phyloP scores from a whole-genome alignment of 2,329 filamentous ascomycete species.

The Erysiphe pulchra region DNA sequence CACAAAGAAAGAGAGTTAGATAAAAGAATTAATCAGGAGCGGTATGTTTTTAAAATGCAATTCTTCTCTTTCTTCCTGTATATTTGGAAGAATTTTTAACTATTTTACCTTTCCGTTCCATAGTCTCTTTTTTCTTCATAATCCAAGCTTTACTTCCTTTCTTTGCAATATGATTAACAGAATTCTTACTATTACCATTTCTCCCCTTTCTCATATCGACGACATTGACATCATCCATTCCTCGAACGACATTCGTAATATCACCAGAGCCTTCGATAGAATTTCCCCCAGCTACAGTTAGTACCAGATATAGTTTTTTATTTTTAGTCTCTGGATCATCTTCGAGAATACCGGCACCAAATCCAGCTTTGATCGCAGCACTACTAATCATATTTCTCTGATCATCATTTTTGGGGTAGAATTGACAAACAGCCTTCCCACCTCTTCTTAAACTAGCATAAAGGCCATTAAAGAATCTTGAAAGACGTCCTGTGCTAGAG shows the following conservation, averaged over 20 bases:
- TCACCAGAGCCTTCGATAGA: conserved; percentile 30
- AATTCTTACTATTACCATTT: conserved; percentile 19
- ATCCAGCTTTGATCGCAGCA: conserved; percentile 79
- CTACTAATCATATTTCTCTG: conserved; percentile 81
- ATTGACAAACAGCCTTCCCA: conserved; percentile 81
- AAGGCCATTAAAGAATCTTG: conserved; percentile 75
- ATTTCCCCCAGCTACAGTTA: conserved; percentile 50
- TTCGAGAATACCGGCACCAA: conserved; percentile 81
- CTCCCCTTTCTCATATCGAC: conserved; percentile 37
- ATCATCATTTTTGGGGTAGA: conserved; percentile 87
- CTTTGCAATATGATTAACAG: conserved; percentile 21
- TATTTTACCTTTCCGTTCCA: conserved; percentile 82
- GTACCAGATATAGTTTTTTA: conserved; percentile 80
- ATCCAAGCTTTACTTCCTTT: conserved; percentile 79
- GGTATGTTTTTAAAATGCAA: conserved; percentile 33
- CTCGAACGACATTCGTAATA: conserved; percentile 72
- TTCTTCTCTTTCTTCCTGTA: conserved; percentile 65
- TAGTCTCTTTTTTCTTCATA: conserved; percentile 67
- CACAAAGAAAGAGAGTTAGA: neutral
- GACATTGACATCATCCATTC: conserved; percentile 72
- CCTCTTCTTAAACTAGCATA: conserved; percentile 67
- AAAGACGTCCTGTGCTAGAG: conserved; percentile 48
- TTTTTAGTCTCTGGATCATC: conserved; percentile 95
- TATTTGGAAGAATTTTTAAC: conserved; percentile 86
- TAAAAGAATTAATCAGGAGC: neutral